Percentiles rank a stretch among this genome's conserved stretches.
Conservation (phyloP, 306 rosid genomes). For the Lagenaria siceraria region DNA sequence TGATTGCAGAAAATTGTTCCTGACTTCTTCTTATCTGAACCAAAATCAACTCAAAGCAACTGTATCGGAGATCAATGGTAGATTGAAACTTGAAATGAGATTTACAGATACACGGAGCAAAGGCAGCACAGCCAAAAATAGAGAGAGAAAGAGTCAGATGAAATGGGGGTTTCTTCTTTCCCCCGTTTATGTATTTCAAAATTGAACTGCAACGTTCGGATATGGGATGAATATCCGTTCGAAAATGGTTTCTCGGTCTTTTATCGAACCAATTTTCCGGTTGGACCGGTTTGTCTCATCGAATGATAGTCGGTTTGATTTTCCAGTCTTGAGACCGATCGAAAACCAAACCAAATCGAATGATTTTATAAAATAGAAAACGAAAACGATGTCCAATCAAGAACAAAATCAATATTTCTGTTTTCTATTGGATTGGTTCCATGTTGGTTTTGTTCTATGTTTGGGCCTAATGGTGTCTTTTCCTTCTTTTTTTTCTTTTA, state of each 20-base stretch:
- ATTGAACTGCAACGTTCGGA: background rate
- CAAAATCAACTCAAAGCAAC: background rate
- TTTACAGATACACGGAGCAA: background rate
- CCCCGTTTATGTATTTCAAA: background rate
- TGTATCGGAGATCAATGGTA: background rate
- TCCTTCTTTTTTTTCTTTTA: too few relatives aligned
- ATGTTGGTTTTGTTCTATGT: too few relatives aligned
- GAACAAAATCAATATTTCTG: too few relatives aligned
- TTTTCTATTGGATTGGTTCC: too few relatives aligned
- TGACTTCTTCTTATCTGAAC: background rate
- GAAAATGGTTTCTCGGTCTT: background rate
- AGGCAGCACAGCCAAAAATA: background rate
- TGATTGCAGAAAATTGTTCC: background rate
- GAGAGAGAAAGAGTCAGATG: background rate
- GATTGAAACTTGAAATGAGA: background rate
- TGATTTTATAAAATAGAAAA: too few relatives aligned
- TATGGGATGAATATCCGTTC: background rate
- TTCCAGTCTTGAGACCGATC: too few relatives aligned
- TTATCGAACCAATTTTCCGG: too few relatives aligned
- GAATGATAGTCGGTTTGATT: too few relatives aligned
- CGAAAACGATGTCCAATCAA: too few relatives aligned
- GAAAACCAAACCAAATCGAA: too few relatives aligned
- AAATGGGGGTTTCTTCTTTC: background rate
- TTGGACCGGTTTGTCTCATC: too few relatives aligned
- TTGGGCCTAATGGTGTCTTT: too few relatives aligned